These are phyloP conservation scores for Boletus edulis DNA, from an alignment of 768 basidiomycete genomes.

Conservation along the genomic window DNA sequence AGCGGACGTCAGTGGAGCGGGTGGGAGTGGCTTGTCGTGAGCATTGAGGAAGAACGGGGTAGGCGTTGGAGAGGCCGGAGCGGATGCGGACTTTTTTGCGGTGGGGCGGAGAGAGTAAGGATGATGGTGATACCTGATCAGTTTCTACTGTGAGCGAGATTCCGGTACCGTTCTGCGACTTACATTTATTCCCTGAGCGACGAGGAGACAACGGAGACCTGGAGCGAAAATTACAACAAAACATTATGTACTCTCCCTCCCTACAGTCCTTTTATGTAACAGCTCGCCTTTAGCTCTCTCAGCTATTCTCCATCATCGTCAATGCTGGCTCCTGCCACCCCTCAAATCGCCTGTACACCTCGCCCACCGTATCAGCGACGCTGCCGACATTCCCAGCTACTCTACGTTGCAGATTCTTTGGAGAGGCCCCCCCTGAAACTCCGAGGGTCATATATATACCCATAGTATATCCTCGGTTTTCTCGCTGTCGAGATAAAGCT, in stretches of 20 bases:
- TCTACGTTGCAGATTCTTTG: background rate
- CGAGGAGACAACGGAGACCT: background rate
- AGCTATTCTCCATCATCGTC: background rate
- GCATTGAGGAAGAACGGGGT: constrained; percentile 7
- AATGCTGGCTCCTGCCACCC: no score
- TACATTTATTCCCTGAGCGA: constrained; percentile 16
- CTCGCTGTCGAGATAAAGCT: constrained; percentile 9
- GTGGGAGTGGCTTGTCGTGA: constrained; percentile 41
- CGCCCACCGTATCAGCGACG: background rate
- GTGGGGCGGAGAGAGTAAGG: constrained; percentile 24
- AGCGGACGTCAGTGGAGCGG: constrained; percentile 33
- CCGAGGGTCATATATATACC: background rate
- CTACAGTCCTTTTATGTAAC: constrained; percentile 28
- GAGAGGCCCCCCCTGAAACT: background rate
- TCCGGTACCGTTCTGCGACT: constrained; percentile 4
- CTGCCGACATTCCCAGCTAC: background rate
- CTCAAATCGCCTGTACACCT: background rate
- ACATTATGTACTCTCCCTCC: constrained; percentile 20
- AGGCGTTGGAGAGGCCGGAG: constrained; percentile 24
- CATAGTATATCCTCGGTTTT: constrained; percentile 17
- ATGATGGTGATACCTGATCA: constrained; percentile 20
- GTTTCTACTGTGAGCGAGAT: background rate
- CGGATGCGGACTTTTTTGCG: constrained; percentile 22
- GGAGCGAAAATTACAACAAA: background rate
- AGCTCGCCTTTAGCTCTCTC: constrained; percentile 12